Evolutionary conservation across 345 rosid genomes (phyloP).

Genomic region (Kandelia obovata): DNA sequence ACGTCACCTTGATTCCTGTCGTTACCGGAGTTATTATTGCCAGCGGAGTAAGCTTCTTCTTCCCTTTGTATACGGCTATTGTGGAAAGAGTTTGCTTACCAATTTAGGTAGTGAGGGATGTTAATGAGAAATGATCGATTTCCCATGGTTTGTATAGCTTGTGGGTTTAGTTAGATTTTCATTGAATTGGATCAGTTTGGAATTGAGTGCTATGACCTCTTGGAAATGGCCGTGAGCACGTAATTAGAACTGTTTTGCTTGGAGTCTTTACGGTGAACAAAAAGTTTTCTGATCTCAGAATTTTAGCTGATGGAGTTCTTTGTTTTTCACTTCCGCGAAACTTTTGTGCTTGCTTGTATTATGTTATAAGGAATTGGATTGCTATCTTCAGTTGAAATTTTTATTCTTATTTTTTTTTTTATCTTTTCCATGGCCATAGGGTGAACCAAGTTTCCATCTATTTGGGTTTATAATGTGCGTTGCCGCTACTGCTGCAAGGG

Average conservation of each 20-base stretch:
- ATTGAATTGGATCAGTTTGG: neutral
- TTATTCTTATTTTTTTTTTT: neutral
- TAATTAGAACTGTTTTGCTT: too few species aligned
- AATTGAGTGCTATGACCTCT: neutral
- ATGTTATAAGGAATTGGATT: too few species aligned
- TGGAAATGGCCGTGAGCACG: neutral
- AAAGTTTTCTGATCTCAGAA: too few species aligned
- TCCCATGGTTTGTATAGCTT: neutral
- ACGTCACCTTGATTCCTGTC: conserved; percentile 80
- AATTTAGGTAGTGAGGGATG: too few species aligned
- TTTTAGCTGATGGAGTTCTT: too few species aligned
- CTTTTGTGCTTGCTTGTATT: neutral
- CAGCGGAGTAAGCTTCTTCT: conserved; percentile 66
- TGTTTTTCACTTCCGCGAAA: too few species aligned
- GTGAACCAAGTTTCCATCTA: conserved; percentile 97
- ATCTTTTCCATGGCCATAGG: conserved; percentile 37
- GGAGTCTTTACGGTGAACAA: too few species aligned
- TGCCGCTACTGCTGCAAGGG: conserved; percentile 95
- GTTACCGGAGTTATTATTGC: conserved; percentile 96
- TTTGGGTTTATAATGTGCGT: conserved; percentile 95
- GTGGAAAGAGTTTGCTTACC: too few species aligned
- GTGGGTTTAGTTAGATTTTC: conserved; percentile 5
- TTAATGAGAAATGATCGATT: too few species aligned
- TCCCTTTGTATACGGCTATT: neutral
- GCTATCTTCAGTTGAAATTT: neutral